Evolutionary conservation across 257 asterid species (phyloP), one percentile per base, ranked within the genome.

Genomic region (Rubia yunnanensis): DNA sequence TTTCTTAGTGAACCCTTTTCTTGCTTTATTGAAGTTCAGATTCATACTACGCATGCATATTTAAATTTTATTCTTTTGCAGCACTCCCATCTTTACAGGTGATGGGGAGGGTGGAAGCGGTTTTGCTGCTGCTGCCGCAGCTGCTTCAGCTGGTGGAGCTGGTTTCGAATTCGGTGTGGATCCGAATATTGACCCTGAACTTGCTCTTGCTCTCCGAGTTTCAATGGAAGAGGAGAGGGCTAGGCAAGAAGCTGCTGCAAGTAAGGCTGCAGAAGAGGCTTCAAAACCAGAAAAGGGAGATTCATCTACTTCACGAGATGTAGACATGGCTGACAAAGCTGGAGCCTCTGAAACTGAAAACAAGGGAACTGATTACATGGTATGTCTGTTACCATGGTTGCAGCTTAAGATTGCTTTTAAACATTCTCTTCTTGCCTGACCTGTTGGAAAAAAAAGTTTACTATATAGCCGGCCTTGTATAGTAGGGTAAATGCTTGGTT

Each of bases 151-250:
- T 78, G 92, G 92, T 46, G 89, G 74, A 31, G 77, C 88, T 67
- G 97, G 99, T 61, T 94, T 74, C 81, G 99, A 90, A 41, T 90
- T 94, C 68, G 99, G 99, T 31, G 99, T 94, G 72, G 98, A 94
- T 79, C 99, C 99, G n/a, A 94, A 94, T 80, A 69, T 94, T 87
- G 99, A 94, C 78, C 99, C 99, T 5, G 99, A 94, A 77, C 99
- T 94, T 80, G 98, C 98, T 71, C 96, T 92, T 64, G 98, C 98
- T 53, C 99, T 94, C 68, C 83, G 99, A 65, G 98, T 94, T 58
- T 94, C 99, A 73, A 91, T 94, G 99, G 99, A 94, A 73, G 99
- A 94, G 83, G 99, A 94, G 82, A 88, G 99, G 77, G 99, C 99
- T 67, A 90, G 99, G 83, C 99, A 94, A 78, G 99, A 88, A 79